A percentile compares a stretch with the other conserved stretches of the same genome.
These are phyloP conservation scores for Fusarium circinatum DNA, from an alignment of 2,329 filamentous ascomycete species.

Conservation along the genomic window DNA sequence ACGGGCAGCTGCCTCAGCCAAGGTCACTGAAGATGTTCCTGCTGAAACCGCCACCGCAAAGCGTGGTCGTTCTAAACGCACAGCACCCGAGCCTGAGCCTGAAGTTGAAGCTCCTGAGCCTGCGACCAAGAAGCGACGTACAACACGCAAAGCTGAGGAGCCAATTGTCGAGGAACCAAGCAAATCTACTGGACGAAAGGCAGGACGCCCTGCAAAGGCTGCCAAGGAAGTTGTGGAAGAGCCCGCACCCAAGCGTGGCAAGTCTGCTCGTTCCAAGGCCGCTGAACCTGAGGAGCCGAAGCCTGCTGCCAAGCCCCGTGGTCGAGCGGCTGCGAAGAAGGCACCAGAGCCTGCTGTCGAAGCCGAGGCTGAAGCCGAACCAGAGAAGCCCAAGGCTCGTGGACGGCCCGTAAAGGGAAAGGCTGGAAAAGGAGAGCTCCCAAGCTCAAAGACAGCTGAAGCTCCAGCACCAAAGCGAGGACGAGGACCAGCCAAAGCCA, in stretches of 20 bases:
- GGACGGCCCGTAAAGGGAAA: slow-evolving; percentile 33
- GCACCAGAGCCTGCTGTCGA: not conserved
- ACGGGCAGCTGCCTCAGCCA: slow-evolving; percentile 2
- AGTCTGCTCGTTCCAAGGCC: slow-evolving; percentile 19
- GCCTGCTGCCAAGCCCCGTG: slow-evolving; percentile 20
- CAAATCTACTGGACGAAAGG: slow-evolving; percentile 5
- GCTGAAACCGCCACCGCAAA: slow-evolving; percentile 28
- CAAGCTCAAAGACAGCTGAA: slow-evolving; percentile 20
- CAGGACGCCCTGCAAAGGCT: slow-evolving; percentile 23
- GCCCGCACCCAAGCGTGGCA: slow-evolving; percentile 16
- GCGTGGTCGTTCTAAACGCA: slow-evolving; percentile 31
- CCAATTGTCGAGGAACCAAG: not conserved
- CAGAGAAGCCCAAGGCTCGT: slow-evolving; percentile 30
- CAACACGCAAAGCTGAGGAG: slow-evolving; percentile 22
- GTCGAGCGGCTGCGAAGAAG: slow-evolving; percentile 21
- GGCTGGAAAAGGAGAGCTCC: slow-evolving; percentile 40
- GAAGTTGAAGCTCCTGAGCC: slow-evolving; percentile 23
- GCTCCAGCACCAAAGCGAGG: slow-evolving; percentile 23
- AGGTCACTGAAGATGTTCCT: not conserved
- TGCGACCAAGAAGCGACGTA: slow-evolving; percentile 33
- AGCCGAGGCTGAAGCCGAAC: not conserved
- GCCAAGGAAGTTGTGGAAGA: slow-evolving; percentile 9
- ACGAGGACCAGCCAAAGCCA: slow-evolving; percentile 15
- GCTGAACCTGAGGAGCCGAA: not conserved
- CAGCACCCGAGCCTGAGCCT: slow-evolving; percentile 17